Base-by-base conservation (phyloP, 192 early-diverging fungal genomes). In the Rhizophagus sp. region DNA sequence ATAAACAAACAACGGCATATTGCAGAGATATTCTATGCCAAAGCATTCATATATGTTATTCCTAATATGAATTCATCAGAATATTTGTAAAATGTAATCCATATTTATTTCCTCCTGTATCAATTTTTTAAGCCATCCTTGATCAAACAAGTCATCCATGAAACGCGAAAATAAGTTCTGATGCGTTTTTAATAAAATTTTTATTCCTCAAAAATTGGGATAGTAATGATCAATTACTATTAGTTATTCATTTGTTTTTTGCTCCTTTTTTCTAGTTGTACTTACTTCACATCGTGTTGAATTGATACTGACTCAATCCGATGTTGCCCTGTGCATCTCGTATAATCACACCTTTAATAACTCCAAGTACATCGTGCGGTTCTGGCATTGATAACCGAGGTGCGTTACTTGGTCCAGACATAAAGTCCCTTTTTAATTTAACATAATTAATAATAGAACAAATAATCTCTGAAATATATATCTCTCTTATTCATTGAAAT, bases 241-340 rank as follows among this genome's bases (percentile, higher is more conserved):
- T 57, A 57, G 52, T 57, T 57, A 57, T 22, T 57, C 52, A 22
- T 19, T 57, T 57, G 6, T 57, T 57, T 52, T 57, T 57, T 57
- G 19, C 17, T 70, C n/a, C 22, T 70, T 44, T 70, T 41, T n/a
- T 41, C 22, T 70, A 19, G 36, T 41, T 70, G 68, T 73, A 73
- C 47, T 73, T 73, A 50, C 47, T 73, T 71, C 36, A 79, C 78
- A 79, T 71, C 25, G 78, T 79, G 66, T 33, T 85, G 49, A 89
- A 89, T 15, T 79, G 79, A 78, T 89, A 89, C 67, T 87, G 82
- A 79, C 83, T 86, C 70, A 89, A 81, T 50, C 88, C 88, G 82
- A 89, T 89, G 81, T 89, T 89, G 78, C 88, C 88, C 72, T 89
- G 86, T 64, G 88, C 86, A 79, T 89, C 88, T 67, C 88, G 71